Evolutionary conservation across 192 early-diverging fungal genomes (phyloP).

Genomic region (Entomortierella beljakovae): DNA sequence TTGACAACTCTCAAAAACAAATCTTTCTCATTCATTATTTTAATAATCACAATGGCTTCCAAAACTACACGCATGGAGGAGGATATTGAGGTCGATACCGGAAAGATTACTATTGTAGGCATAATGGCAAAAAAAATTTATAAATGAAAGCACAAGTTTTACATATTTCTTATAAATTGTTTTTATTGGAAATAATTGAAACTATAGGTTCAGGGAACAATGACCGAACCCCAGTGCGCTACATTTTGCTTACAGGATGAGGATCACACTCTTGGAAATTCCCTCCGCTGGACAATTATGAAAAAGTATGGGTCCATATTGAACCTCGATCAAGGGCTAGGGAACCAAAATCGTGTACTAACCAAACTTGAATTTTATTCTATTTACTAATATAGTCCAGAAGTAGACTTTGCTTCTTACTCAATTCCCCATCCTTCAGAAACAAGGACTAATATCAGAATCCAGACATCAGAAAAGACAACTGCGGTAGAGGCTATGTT

Average conservation of each 20-base stretch:
- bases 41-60: slow-evolving; percentile 18
- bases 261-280: slow-evolving; percentile 97
- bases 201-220: slow-evolving; percentile 64
- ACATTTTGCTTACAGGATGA: slow-evolving; percentile 94
- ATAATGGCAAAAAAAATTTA: neutral
- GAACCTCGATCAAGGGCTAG: neutral
- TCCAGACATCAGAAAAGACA: slow-evolving; percentile 88
- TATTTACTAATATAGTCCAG: slow-evolving; percentile 64
- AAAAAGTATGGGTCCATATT: slow-evolving; percentile 82
- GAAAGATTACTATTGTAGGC: slow-evolving; percentile 65
- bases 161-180: neutral
- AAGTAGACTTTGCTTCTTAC: slow-evolving; percentile 95
- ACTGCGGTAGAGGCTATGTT: slow-evolving; percentile 87
- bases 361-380: neutral
- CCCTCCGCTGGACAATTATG: slow-evolving; percentile 93
- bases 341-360: neutral
- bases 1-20: neutral
- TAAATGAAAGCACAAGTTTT: no score
- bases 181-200: neutral
- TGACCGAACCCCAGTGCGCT: slow-evolving; percentile 77
- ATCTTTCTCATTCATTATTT: neutral
- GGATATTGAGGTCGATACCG: slow-evolving; percentile 43
- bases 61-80: slow-evolving; percentile 44
- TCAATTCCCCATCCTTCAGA: slow-evolving; percentile 98
- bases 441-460: slow-evolving; percentile 89